Evolutionary conservation across 2,329 filamentous ascomycete species (phyloP), one percentile per base, ranked within the genome.

Genomic region (Epicoccum nigrum): DNA sequence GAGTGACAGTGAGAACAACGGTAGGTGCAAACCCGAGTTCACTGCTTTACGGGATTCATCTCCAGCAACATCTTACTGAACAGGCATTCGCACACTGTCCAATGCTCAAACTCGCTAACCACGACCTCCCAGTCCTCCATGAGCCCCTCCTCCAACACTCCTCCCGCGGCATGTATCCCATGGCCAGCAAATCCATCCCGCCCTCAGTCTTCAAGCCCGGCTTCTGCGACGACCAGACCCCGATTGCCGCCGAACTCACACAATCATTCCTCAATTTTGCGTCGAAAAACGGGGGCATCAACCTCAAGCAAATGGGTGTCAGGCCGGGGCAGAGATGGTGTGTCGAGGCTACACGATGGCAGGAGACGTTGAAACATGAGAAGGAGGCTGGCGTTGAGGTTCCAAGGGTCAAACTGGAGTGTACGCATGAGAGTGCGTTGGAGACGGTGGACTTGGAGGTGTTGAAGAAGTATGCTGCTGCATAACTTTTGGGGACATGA

Each of bases 241-340:
- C 55, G 4, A 55, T 58, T 13, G 55, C 55, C 13, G 55, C 49
- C 4, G 45, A 52, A 20, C 49, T 49, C 8, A 49, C 45, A 31
- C 47, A 58, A 23, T 55, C 52, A 1, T 58, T 58, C n/a, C 51
- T 55, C 5, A 39, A 55, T 7, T 58, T 58, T 13, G 51, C 48
- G 2, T 43, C 47, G 21, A 55, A 55, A 31, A 43, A 35, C 8
- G 55, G 55, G 12, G 48, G 48, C 6, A 46, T 53, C 17, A 55
- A 58, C 15, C 21, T 58, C 3, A 53, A 51, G 17, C 49, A 53
- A 19, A 46, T 55, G 49, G 55, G 55, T 12, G 40, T 58, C 3
- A 23, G 55, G 33, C 48, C 55, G 4, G 55, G 55, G 6, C 55
- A 58, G 17, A 50, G 42, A 16, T 58, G 52, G 52, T 58, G 55